Base-by-base conservation (phyloP, 1,284 basidiomycete species). In the Ustilago esculenta region DNA sequence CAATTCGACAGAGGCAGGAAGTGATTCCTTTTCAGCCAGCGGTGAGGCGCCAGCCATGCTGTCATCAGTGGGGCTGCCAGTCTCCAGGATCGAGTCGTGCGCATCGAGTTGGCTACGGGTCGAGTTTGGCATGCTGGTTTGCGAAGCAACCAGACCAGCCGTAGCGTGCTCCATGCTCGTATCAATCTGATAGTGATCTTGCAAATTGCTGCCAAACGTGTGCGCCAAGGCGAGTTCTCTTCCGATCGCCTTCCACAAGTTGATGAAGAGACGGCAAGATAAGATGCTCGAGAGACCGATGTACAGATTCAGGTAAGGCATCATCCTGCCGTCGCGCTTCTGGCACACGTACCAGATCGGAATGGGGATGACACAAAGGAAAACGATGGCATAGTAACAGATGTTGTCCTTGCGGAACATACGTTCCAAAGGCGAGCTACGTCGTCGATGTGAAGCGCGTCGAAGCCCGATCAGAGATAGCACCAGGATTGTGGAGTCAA, bases 381-480 rank as follows among this genome's bases (percentile, higher is more conserved):
- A 64, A 20, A 60, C 56, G 29, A 60, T 60, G 49, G 57, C 57
- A 27, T 66, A 71, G 57, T 71, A 71, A 11, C 65, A 46, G 46
- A 71, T 65, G 47, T 71, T 71, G 57, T 71, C 68, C 46, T 61
- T 65, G 29, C 68, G 49, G 15, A 71, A 71, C 60, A 71, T 65
- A 25, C 57, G 49, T 34, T 71, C 68, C 9, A 71, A 37, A 0
- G 61, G 57, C 29, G 68, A 71, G 45, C 42, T 43, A 12, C 61
- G 36, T 56, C 68, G 35, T 43, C 61, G 56, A 37, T 61, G 61
- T 8, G 57, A 60, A 6, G 68, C 68, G 10, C 68, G 48, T 34
- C 54, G 48, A 1, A 71, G 47, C 12, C 68, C 68, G 21, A 66
- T 41, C n/a, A 71, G 43, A 17, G 61, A 61, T 4, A 71, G 35